Conservation (phyloP, 2,329 filamentous ascomycete genomes). For the Colletotrichum kahawae region DNA sequence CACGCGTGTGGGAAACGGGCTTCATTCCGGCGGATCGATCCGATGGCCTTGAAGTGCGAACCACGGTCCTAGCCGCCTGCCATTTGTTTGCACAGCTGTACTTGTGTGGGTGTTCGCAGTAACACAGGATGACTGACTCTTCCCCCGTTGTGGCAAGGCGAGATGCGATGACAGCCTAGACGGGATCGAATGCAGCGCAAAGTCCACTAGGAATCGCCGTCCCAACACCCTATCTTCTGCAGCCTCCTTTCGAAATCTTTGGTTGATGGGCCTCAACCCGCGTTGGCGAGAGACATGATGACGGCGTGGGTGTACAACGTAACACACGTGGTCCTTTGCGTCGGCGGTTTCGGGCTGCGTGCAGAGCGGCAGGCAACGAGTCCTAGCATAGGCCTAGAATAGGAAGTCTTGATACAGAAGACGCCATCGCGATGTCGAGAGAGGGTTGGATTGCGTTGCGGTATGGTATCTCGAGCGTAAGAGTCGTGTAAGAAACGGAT, state of each 20-base stretch:
- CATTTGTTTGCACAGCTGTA: not conserved
- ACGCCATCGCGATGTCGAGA: not conserved
- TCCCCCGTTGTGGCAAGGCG: not conserved
- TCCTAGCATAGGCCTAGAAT: not conserved
- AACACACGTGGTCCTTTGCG: not conserved
- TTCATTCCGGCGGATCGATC: constrained; percentile 9
- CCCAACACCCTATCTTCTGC: not conserved
- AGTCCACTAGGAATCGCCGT: constrained; percentile 12
- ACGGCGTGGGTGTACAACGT: not conserved
- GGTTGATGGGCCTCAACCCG: not conserved
- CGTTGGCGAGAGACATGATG: not conserved
- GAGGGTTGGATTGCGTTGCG: not conserved
- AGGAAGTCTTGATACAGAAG: not conserved
- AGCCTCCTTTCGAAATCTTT: not conserved
- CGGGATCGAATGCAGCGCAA: not conserved
- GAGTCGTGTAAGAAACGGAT: constrained; percentile 12
- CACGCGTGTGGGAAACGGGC: constrained; percentile 6
- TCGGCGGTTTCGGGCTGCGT: not conserved
- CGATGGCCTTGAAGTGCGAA: not conserved
- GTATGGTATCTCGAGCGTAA: not conserved
- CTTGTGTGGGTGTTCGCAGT: not conserved
- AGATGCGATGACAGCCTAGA: not conserved
- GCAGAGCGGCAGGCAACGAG: not conserved
- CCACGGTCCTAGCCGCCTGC: not conserved
- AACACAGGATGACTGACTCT: not conserved